A percentile compares a stretch with the other conserved stretches of the same genome.
Conservation (phyloP, 768 basidiomycete genomes). For the Lactarius deliciosus region DNA sequence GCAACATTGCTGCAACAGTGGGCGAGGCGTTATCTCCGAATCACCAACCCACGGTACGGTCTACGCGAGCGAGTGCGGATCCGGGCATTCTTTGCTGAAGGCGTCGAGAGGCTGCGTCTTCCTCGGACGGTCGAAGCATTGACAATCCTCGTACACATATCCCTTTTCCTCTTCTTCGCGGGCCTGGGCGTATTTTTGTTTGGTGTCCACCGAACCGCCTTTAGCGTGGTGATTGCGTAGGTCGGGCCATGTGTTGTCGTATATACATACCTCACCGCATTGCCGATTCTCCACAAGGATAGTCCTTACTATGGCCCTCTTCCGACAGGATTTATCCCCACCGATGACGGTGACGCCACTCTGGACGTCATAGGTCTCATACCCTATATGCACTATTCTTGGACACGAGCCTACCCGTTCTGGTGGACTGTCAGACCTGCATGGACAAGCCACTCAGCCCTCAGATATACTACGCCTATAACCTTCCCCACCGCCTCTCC, state of each 20-base stretch:
- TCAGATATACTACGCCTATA: neutral
- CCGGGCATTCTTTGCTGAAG: conserved; percentile 7
- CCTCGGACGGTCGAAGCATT: conserved; percentile 8
- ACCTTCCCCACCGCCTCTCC: neutral
- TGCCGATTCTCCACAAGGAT: conserved; percentile 2
- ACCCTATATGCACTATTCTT: neutral
- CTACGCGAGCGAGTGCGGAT: conserved; percentile 10
- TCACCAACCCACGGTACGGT: neutral
- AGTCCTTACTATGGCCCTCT: conserved; percentile 12
- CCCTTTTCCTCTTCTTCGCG: conserved; percentile 24
- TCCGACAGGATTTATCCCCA: neutral
- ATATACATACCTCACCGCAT: neutral
- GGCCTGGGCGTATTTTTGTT: conserved; percentile 23
- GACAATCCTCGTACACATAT: conserved; percentile 16
- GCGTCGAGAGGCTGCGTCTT: conserved; percentile 9
- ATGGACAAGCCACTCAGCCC: neutral
- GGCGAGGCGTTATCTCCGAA: conserved; percentile 9
- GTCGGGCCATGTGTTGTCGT: neutral
- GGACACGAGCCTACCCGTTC: neutral
- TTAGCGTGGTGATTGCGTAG: neutral
- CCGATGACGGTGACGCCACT: neutral
- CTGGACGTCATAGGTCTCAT: neutral
- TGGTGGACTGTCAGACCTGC: neutral
- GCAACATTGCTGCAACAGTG: conserved; percentile 23
- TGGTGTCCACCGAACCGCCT: conserved; percentile 11